Evolutionary conservation across 2,329 filamentous ascomycete species (phyloP), one percentile per base, ranked within the genome.

Genomic region (Thelonectria blattea): DNA sequence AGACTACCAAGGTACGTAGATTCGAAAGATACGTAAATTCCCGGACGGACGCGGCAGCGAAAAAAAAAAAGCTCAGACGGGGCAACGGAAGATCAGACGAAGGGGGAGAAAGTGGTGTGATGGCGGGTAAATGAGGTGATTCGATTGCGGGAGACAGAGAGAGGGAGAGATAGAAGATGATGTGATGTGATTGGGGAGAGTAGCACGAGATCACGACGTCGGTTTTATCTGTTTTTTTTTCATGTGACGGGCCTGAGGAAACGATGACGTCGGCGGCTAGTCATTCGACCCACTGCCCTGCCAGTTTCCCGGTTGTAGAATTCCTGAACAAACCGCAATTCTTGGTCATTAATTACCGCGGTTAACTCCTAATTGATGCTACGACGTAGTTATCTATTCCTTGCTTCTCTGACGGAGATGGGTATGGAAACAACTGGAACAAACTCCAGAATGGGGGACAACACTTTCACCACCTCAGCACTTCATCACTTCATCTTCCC

Each of bases 201-300:
- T 56, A 39, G 12, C 47, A 48, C 51, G 41, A 41, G 47, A 42
- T 32, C 47, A 37, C 34, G 15, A n/a, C 47, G 17, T 24, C 32
- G 34, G n/a, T 52, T 46, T 53, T 52, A 52, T 57, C 48, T 50
- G 27, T 30, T 30, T 30, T 30, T 30, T 30, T 50, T 51, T 45
- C 55, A 52, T 58, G 34, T 58, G 56, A 56, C 47, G 47, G 15
- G 34, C 22, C 43, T 20, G 24, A 52, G 54, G 51, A 47, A 22
- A 49, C 57, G 24, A 60, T 60, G 57, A 60, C 57, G 57, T 60
- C 52, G 51, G 52, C 57, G 46, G 57, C 57, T 45, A 46, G 57
- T 17, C 41, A 30, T 45, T 43, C 27, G 41, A 37, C 30, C 52
- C 52, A 54, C 52, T 20, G 42, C 41, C 18, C 52, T 20, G 42